Percentiles rank a stretch among this genome's conserved stretches.
Evolutionary conservation across 345 rosid species (phyloP).

Genomic region (Citrus inodora): DNA sequence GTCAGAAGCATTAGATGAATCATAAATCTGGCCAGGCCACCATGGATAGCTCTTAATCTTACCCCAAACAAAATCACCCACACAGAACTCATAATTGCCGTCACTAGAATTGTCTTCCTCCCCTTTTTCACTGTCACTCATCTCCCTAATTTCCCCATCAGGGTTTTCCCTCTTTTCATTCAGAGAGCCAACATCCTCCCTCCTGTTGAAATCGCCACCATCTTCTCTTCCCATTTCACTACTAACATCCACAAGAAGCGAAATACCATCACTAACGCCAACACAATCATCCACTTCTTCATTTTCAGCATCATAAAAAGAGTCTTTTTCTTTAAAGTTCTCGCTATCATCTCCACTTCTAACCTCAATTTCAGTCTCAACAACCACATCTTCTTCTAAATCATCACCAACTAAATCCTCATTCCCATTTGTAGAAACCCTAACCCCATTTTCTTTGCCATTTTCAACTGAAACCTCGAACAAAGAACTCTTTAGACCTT

Average conservation of each 20-base stretch:
- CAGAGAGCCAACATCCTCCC: slow-evolving; percentile 6
- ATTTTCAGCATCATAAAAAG: slow-evolving; percentile 37
- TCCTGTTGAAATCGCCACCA: background rate
- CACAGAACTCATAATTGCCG: slow-evolving; percentile 41
- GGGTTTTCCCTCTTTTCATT: slow-evolving; percentile 14
- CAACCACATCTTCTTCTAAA: slow-evolving; percentile 9
- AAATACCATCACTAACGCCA: slow-evolving; percentile 12
- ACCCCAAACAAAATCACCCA: slow-evolving; percentile 96
- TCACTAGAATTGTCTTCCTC: slow-evolving; percentile 32
- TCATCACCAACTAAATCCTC: slow-evolving; percentile 11
- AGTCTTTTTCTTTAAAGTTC: slow-evolving; percentile 55
- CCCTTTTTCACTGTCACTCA: slow-evolving; percentile 6
- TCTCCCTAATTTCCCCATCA: slow-evolving; percentile 11
- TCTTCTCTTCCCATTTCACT: background rate
- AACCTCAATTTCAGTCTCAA: slow-evolving; percentile 15
- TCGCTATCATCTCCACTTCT: slow-evolving; percentile 15
- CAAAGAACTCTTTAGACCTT: background rate
- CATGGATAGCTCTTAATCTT: slow-evolving; percentile 90
- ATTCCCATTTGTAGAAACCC: slow-evolving; percentile 42
- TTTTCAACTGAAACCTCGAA: background rate
- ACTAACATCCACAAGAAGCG: slow-evolving; percentile 17
- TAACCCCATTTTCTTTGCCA: slow-evolving; percentile 34
- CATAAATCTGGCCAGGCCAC: slow-evolving; percentile 98
- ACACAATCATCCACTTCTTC: background rate
- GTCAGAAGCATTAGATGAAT: slow-evolving; percentile 70